Base-by-base conservation (phyloP, 306 rosid species). In the Citrullus mucosospermus region DNA sequence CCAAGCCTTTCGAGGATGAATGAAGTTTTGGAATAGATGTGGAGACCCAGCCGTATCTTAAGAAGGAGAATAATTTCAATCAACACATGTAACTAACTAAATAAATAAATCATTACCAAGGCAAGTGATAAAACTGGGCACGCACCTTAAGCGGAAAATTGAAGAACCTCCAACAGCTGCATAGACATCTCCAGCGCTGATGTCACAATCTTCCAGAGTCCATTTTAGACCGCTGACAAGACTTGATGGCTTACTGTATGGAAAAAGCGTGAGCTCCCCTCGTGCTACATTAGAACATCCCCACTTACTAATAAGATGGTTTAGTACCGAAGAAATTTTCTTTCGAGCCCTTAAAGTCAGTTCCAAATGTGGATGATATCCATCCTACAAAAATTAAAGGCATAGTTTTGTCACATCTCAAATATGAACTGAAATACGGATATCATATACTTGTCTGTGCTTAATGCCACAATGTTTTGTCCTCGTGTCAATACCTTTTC, bases 11-110 rank as follows among this genome's bases (percentile, higher is more conserved):
- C 58, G 79, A 79, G 62, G 74, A 82, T 22, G 73, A 82, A 74
- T 73, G 76, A 61, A 65, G 79, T 48, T 65, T 68, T 50, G 88
- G 80, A 82, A 70, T 60, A n/a, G 85, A 72, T 39, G 80, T 72
- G 70, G 78, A 81, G 82, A 88, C 86, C 97, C 98, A 95, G 65
- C 97, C 98, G 81, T 91, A 95, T 93, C 98, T 95, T 77, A 12
- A 81, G 78, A 59, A 80, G 25, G 76, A 82, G 48, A 83, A 65
- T 38, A 44, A 80, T 82, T 82, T 68, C 50, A 41, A 20, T n/a
- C 9, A 68, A 89, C 71, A 71, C 80, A 82, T 32, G 81, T 65
- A 78, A 72, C n/a, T 14, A 69, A 72, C 73, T 61, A 12, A 36
- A 30, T 43, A 54, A 85, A 72, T 72, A 25, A 48, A 46, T 28